Percentiles rank a stretch among this genome's conserved stretches.
Evolutionary conservation across 179 eudicot species (phyloP).

Genomic region (Silene vulgaris): DNA sequence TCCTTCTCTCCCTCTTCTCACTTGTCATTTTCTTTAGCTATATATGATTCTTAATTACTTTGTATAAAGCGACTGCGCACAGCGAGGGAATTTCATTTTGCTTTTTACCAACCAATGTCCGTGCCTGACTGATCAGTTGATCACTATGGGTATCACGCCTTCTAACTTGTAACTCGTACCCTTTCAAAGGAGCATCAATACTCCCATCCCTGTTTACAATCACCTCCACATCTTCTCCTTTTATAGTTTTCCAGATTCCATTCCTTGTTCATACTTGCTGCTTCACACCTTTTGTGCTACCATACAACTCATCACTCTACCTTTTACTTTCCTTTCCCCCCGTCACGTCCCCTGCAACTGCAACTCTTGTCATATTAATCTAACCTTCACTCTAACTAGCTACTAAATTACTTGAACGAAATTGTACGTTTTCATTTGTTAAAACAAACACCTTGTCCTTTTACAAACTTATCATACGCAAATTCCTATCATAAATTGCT

Average conservation of each 20-base stretch:
- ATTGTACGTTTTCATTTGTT: background rate
- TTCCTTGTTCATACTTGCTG: background rate
- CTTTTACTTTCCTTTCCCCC: background rate
- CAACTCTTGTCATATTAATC: background rate
- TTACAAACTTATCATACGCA: background rate
- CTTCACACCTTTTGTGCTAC: background rate
- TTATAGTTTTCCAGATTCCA: background rate
- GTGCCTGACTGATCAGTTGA: too few species aligned
- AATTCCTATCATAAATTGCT: background rate
- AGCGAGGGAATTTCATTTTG: background rate
- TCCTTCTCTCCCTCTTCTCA: background rate
- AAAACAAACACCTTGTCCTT: background rate
- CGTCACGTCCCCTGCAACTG: too few species aligned
- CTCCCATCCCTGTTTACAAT: background rate
- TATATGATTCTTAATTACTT: background rate
- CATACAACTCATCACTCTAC: background rate
- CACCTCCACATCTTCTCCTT: too few species aligned
- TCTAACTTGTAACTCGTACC: background rate
- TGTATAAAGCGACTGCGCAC: too few species aligned
- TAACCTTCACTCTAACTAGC: background rate
- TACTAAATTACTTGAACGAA: too few species aligned
- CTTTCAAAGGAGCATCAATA: background rate
- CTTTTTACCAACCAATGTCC: background rate
- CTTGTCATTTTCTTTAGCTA: constrained; percentile 6
- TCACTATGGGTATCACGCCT: background rate